Conservation (phyloP, 2,329 filamentous ascomycete species). For the Phialemonium atrogriseum region DNA sequence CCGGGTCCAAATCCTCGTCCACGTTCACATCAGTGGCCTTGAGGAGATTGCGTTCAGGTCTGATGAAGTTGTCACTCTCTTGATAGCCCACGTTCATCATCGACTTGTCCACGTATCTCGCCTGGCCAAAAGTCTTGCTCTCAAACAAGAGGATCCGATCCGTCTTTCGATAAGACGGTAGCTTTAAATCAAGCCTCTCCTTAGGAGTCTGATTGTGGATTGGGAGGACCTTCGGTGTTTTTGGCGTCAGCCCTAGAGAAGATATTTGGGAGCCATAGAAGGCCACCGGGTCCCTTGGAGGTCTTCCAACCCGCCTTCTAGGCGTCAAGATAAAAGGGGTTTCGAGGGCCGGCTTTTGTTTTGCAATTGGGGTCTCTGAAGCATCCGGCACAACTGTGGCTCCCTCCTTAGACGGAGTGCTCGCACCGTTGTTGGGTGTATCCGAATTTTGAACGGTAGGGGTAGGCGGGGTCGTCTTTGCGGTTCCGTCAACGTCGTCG, state of each 20-base stretch:
- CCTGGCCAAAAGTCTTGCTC: slow-evolving; percentile 74
- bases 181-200: slow-evolving; percentile 69
- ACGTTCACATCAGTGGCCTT: slow-evolving; percentile 51
- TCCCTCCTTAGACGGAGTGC: slow-evolving; percentile 37
- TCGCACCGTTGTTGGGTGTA: slow-evolving; percentile 32
- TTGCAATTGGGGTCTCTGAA: slow-evolving; percentile 33
- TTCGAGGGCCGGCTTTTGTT: slow-evolving; percentile 19
- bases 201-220: slow-evolving; percentile 72
- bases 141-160: slow-evolving; percentile 76
- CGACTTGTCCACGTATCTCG: slow-evolving; percentile 88
- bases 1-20: slow-evolving; percentile 50
- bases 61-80: slow-evolving; percentile 81
- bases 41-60: slow-evolving; percentile 65
- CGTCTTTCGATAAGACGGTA: slow-evolving; percentile 67
- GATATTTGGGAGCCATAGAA: slow-evolving; percentile 43
- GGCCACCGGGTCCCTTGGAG: slow-evolving; percentile 41
- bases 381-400: slow-evolving; percentile 30
- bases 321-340: slow-evolving; percentile 23
- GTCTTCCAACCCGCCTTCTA: slow-evolving; percentile 34
- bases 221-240: slow-evolving; percentile 60
- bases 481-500: slow-evolving; percentile 74
- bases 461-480: slow-evolving; percentile 34
- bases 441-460: slow-evolving; percentile 21
- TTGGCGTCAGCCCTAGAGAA: slow-evolving; percentile 37
- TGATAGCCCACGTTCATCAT: slow-evolving; percentile 97